phyloP scores from a whole-genome alignment of 1,139 yeast genomes.

The Nakaseomyces delphensis region DNA sequence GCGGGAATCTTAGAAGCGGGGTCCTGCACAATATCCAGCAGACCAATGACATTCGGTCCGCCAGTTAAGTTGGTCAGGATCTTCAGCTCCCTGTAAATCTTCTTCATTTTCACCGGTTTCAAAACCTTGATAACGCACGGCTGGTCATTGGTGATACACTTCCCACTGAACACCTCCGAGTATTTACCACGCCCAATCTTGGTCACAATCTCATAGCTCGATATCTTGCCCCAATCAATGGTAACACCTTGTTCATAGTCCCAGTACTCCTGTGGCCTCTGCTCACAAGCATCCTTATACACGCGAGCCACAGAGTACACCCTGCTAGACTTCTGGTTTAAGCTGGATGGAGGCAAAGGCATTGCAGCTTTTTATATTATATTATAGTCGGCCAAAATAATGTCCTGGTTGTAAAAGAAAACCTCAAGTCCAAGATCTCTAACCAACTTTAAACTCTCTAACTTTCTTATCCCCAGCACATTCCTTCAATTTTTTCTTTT shows the following conservation, averaged over 20 bases:
- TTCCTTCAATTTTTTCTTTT: too few species aligned
- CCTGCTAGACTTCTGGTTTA: slow-evolving; percentile 33
- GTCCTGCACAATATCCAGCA: slow-evolving; percentile 70
- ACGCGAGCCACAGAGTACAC: slow-evolving; percentile 45
- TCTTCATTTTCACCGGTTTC: slow-evolving; percentile 73
- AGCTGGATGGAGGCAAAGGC: slow-evolving; percentile 31
- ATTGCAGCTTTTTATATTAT: slow-evolving; percentile 11
- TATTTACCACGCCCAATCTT: slow-evolving; percentile 77
- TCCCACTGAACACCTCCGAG: slow-evolving; percentile 69
- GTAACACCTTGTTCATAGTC: slow-evolving; percentile 60
- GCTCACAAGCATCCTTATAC: slow-evolving; percentile 56
- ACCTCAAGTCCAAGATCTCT: too few species aligned
- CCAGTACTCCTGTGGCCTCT: slow-evolving; percentile 65
- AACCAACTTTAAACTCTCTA: too few species aligned
- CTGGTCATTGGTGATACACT: slow-evolving; percentile 36
- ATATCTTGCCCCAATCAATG: slow-evolving; percentile 64
- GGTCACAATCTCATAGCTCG: slow-evolving; percentile 57
- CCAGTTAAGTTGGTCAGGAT: slow-evolving; percentile 66
- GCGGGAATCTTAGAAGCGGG: slow-evolving; percentile 68
- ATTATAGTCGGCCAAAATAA: too few species aligned
- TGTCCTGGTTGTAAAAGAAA: too few species aligned
- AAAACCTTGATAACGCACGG: slow-evolving; percentile 65
- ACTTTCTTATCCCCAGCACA: too few species aligned
- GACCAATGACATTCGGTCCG: slow-evolving; percentile 62
- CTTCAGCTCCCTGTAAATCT: slow-evolving; percentile 68